Evolutionary conservation across 441 rosid species (phyloP), one percentile per base, ranked within the genome.

Genomic region (Capsella rubella): DNA sequence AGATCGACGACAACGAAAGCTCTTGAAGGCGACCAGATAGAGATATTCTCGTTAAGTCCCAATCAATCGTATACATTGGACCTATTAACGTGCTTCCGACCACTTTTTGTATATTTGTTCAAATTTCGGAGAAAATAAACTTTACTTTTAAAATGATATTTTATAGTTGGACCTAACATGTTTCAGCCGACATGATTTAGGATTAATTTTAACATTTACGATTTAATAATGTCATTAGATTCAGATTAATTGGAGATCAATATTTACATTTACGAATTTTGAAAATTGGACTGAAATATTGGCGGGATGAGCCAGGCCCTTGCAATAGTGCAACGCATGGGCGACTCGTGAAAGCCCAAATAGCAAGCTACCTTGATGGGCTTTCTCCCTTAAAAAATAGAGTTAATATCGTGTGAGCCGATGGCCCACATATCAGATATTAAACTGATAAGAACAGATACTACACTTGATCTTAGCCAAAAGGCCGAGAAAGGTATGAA

Each of bases 381-480:
- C 25, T 5, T 29, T 37, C 61, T 28, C 76, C 64, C 80, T 65
- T 0, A 40, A 72, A 53, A 78, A 72, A 78, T 73, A 28, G 42
- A 78, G 78, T 82, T 84, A 80, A 78, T 82, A 84, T 80, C 85
- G 54, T 78, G 73, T 71, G 80, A 0, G 0, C 51, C 78, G 11
- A 78, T 84, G 66, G 27, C 0, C 84, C 90, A 85, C 79, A 63
- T 82, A 87, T 84, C 88, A 88, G 85, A 87, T 88, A 89, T 87
- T 88, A 91, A 85, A 91, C 90, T 82, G 89, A 91, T 88, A 90
- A 83, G 86, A 90, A 85, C 96, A 89, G 86, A 87, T 89, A 90
- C 92, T 89, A 87, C 95, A 88, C 91, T 89, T 92, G 99, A 92
- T 94, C 96, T 90, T 92, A 90, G 96, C 97, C 97, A 84, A 89